Evolutionary conservation across 192 early-diverging fungal genomes (phyloP), one percentile per base, ranked within the genome.

Genomic region (Coemansia biformis): DNA sequence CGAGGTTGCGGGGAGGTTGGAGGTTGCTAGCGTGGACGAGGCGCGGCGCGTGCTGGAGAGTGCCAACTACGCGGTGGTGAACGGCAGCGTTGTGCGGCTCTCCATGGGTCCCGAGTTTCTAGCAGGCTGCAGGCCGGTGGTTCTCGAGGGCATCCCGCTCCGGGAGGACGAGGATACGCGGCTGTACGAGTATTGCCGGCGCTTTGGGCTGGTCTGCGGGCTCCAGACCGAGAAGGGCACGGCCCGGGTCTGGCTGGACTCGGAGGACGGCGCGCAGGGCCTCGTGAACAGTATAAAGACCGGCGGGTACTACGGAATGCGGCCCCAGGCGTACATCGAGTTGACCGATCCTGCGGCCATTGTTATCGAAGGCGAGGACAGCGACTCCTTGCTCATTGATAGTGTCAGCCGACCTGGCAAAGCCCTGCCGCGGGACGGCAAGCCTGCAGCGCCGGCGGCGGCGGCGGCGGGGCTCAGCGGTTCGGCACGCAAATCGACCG

Each of bases 231-330:
- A 38, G 4, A 28, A 30, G 2, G 21, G 34, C 4, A 31, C n/a
- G 21, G 55, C 50, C 21, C 38, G 18, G 8, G 54, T 58, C 8
- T 65, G 63, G 63, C 35, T 65, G 12, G 39, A 48, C 32, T 15
- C 35, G 17, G 33, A 47, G 28, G 29, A 5, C 4, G 54, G 26
- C 15, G 44, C 58, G 1, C 28, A 23, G 24, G 31, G 31, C 33
- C 35, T 46, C 24, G 24, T 53, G 0, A 22, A 24, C 5, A 32
- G 39, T 30, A 8, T 53, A n/a, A 28, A 31, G 9, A 38, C 16
- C 9, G 43, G 38, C 39, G 47, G 35, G 21, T 59, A 28, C 36
- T 41, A 12, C 37, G 36, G 37, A 15, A 14, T 10, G 23, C 36
- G 23, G 23, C 28, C 37, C 8, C 40, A 46, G 23, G 40, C 43